These are phyloP conservation scores for Mentha longifolia DNA, from an alignment of 257 asterid genomes.

Conservation along the genomic window DNA sequence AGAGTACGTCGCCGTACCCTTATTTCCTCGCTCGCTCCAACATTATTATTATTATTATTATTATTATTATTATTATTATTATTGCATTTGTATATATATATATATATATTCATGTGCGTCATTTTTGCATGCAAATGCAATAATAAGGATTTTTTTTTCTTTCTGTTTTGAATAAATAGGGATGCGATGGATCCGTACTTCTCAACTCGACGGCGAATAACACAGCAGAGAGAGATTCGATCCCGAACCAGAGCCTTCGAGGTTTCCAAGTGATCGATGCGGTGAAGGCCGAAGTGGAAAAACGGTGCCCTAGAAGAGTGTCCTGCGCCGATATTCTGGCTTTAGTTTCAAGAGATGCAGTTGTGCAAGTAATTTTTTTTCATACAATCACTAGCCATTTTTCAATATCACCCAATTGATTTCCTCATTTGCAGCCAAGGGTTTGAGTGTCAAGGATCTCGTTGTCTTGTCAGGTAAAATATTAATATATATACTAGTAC, in stretches of 20 bases:
- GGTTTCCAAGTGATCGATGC: slow-evolving; percentile 73
- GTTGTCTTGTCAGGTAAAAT: slow-evolving; percentile 62
- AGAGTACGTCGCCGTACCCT: slow-evolving; percentile 54
- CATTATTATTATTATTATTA: too few relatives aligned
- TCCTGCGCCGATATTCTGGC: slow-evolving; percentile 77
- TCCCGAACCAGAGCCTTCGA: slow-evolving; percentile 57
- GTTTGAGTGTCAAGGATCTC: slow-evolving; percentile 55
- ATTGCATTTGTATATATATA: too few relatives aligned
- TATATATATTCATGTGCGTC: too few relatives aligned
- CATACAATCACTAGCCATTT: slow-evolving; percentile 34
- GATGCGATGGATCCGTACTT: slow-evolving; percentile 72
- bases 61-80: too few relatives aligned
- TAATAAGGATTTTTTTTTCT: too few relatives aligned
- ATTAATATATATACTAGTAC: too few relatives aligned
- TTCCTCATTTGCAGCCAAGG: slow-evolving; percentile 49
- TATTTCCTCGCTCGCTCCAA: too few relatives aligned
- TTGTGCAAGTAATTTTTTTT: slow-evolving; percentile 39
- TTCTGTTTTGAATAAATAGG: slow-evolving; percentile 34
- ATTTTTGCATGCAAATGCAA: too few relatives aligned
- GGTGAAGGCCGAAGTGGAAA: slow-evolving; percentile 60
- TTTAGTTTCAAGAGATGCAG: slow-evolving; percentile 66
- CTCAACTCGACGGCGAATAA: slow-evolving; percentile 49
- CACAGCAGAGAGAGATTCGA: slow-evolving; percentile 62
- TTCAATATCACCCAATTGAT: slow-evolving; percentile 55
- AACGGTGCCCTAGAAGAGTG: slow-evolving; percentile 52